Conservation (phyloP, 176 grass and related monocot species). For the Tillandsia leiboldiana region DNA sequence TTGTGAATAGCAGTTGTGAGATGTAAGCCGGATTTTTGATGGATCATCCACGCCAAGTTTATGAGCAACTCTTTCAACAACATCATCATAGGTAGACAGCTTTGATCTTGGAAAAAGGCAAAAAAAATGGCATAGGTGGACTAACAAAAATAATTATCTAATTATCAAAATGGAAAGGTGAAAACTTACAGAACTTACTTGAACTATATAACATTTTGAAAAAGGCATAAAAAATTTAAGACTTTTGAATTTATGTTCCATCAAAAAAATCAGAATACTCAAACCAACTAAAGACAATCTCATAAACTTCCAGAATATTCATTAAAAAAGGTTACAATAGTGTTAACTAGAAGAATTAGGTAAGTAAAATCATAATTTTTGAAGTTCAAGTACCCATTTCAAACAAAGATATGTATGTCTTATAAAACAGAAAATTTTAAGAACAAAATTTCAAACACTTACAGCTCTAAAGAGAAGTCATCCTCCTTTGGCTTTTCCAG, state of each 20-base stretch:
- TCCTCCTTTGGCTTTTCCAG: conserved; percentile 67
- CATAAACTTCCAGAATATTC: too few species aligned
- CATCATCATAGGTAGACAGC: conserved; percentile 71
- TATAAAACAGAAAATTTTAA: neutral
- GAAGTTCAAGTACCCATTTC: too few species aligned
- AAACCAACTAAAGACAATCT: too few species aligned
- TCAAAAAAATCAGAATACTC: too few species aligned
- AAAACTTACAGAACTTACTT: too few species aligned
- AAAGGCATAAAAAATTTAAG: too few species aligned
- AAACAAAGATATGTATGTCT: neutral
- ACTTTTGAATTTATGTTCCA: too few species aligned
- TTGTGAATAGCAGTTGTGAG: conserved; percentile 36
- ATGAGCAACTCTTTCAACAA: conserved; percentile 58
- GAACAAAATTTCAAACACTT: conserved; percentile 16
- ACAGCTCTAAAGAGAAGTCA: conserved; percentile 59
- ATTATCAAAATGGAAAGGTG: neutral
- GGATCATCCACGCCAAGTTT: conserved; percentile 56
- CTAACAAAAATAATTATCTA: neutral
- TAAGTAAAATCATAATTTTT: too few species aligned
- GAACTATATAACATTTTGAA: too few species aligned
- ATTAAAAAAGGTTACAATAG: too few species aligned
- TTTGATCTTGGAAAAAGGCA: conserved; percentile 38
- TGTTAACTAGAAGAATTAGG: too few species aligned
- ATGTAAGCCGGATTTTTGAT: conserved; percentile 78
- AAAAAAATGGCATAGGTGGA: conserved; percentile 9